Percentiles rank a stretch among this genome's conserved stretches.
Evolutionary conservation across 108 stramenopile genomes (phyloP).

Genomic region (Mediolabrus comicus): DNA sequence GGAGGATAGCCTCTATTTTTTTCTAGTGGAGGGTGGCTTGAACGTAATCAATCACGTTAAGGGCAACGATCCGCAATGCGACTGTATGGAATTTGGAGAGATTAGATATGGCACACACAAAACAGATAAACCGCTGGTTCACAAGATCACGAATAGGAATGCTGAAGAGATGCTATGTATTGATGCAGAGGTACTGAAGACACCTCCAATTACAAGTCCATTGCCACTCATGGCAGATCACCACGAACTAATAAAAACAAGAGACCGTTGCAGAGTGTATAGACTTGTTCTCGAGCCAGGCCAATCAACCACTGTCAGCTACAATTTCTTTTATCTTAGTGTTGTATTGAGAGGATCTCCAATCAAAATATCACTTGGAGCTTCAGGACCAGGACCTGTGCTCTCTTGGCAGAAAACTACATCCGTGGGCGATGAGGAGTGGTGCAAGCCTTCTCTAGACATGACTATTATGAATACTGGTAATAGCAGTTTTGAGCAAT

Average conservation of each 20-base stretch:
- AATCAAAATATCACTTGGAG: conserved; percentile 30
- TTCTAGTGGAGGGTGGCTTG: conserved; percentile 55
- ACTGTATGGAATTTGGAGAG: conserved; percentile 74
- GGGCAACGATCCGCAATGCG: conserved; percentile 51
- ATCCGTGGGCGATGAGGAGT: conserved; percentile 47
- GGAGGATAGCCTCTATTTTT: conserved; percentile 64
- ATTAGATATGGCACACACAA: conserved; percentile 45
- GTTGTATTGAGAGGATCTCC: conserved; percentile 43
- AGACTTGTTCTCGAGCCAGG: conserved; percentile 55
- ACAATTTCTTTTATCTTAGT: conserved; percentile 71
- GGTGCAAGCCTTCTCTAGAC: conserved; percentile 48
- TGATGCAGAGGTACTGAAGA: conserved; percentile 61
- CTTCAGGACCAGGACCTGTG: conserved; percentile 7
- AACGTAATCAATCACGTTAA: conserved; percentile 67
- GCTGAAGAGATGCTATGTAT: conserved; percentile 58
- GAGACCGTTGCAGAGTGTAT: conserved; percentile 65
- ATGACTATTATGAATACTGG: conserved; percentile 50
- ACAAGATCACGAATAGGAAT: conserved; percentile 62
- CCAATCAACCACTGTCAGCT: conserved; percentile 47
- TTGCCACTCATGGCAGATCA: conserved; percentile 49
- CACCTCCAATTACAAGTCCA: conserved; percentile 53
- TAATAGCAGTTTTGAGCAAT: conserved; percentile 43
- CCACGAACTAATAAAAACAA: conserved; percentile 54
- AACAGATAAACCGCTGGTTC: conserved; percentile 59
- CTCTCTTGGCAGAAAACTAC: conserved; percentile 28